Conservation (phyloP, 805 yeast species). For the Zygosaccharomyces kombuchaensis region DNA sequence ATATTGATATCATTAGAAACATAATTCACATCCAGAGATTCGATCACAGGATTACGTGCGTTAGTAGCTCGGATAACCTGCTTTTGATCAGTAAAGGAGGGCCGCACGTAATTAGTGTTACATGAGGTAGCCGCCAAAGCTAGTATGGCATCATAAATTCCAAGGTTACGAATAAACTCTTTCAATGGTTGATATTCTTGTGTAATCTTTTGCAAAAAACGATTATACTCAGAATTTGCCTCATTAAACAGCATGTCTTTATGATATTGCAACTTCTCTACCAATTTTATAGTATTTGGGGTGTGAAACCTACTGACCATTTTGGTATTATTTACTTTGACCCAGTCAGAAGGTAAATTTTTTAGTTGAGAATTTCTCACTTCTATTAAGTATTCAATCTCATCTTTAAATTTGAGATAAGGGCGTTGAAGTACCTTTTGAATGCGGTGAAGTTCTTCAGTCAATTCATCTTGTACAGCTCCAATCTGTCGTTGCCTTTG, state of each 20-base stretch:
- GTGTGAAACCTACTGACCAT: conserved; percentile 70
- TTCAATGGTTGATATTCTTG: conserved; percentile 38
- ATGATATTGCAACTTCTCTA: conserved; percentile 54
- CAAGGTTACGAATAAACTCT: conserved; percentile 43
- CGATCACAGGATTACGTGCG: conserved; percentile 68
- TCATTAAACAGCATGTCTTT: conserved; percentile 43
- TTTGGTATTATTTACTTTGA: conserved; percentile 65
- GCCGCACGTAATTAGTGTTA: conserved; percentile 45
- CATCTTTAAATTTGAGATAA: conserved; percentile 51
- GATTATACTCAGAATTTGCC: conserved; percentile 27
- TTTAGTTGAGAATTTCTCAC: conserved; percentile 56
- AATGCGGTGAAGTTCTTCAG: conserved; percentile 48
- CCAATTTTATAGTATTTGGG: conserved; percentile 48
- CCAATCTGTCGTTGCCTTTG: conserved; percentile 39
- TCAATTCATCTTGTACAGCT: conserved; percentile 44
- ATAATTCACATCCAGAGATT: conserved; percentile 44
- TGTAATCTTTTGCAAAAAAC: conserved; percentile 39
- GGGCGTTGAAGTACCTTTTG: conserved; percentile 51
- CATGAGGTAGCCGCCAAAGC: conserved; percentile 61
- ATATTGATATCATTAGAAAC: conserved; percentile 66
- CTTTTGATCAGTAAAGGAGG: conserved; percentile 43
- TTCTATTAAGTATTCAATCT: conserved; percentile 72
- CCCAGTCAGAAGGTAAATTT: conserved; percentile 69
- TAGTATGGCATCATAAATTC: conserved; percentile 60
- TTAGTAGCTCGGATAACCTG: conserved; percentile 48